Evolutionary conservation across 108 stramenopile species (phyloP), one percentile per base, ranked within the genome.

Genomic region (Conticribra guillardii): DNA sequence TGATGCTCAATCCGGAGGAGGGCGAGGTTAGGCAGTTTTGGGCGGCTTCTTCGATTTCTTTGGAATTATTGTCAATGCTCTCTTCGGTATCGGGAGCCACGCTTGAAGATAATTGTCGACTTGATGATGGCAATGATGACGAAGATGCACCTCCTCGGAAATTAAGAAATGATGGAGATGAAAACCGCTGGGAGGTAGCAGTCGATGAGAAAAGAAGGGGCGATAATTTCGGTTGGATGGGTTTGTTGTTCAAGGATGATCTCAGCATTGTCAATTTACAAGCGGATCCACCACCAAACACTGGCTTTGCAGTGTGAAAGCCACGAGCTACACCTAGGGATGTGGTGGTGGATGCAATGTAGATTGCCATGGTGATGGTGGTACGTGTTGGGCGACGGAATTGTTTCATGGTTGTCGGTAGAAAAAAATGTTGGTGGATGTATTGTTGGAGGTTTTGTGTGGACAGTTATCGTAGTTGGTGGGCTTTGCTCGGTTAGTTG

Each of bases 31-130:
- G 22, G 28, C 61, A 62, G 15, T 22, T 58, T 22, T 50, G 59
- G 28, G 75, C 75, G 16, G 48, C 54, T 56, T 57, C 29, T 64
- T 76, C 75, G 15, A 76, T 76, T 48, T 57, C 67, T 5, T 60
- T 52, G 49, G 19, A 26, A n/a, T 61, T 41, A 19, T 62, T 27
- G 14, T 73, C 18, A 54, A 46, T 26, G 53, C 66, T 30, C 16
- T 33, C 54, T 34, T 27, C 54, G 17, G 50, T 54, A 28, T 57
- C 22, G n/a, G 67, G 56, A 7, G 52, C 61, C 14, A 29, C n/a
- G n/a, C n/a, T 44, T 26, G 44, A 27, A 4, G 22, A 32, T 54
- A 54, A 57, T 33, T 23, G n/a, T 45, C 55, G 24, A 29, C 56
- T 56, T 24, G 73, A 60, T 3, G 33, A 54, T 28, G 50, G 23